These are phyloP conservation scores for Fusarium brachygibbosum DNA, from an alignment of 2,329 filamentous ascomycete species.

Conservation along the genomic window DNA sequence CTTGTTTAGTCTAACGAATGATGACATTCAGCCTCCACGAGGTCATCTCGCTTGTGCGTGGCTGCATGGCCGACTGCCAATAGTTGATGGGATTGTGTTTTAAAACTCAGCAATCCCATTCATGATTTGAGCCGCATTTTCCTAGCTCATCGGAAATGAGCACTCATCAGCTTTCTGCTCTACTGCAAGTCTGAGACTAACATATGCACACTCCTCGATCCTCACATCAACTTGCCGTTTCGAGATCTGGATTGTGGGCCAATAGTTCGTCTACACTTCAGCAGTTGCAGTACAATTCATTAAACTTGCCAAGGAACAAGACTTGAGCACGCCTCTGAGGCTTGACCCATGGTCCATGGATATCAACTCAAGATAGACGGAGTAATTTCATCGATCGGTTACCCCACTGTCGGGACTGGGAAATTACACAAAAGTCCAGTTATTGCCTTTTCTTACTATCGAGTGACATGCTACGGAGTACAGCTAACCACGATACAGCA, in stretches of 20 bases:
- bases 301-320: constrained; percentile 1
- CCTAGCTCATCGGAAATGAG: constrained; percentile 18
- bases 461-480: not conserved
- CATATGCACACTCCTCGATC: constrained; percentile 28
- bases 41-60: constrained; percentile 41
- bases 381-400: not conserved
- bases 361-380: constrained; percentile 4
- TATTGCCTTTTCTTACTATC: not conserved
- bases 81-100: constrained; percentile 29
- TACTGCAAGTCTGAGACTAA: constrained; percentile 18
- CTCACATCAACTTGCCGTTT: not conserved
- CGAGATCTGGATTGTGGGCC: not conserved
- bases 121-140: constrained; percentile 23
- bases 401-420: constrained; percentile 8
- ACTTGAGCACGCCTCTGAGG: not conserved
- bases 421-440: constrained; percentile 4
- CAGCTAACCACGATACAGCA: not conserved
- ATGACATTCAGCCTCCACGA: constrained; percentile 22
- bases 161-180: constrained; percentile 1
- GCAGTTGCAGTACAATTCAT: not conserved
- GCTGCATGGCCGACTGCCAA: constrained; percentile 23
- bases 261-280: constrained; percentile 2
- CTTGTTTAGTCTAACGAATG: constrained; percentile 8
- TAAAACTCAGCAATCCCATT: constrained; percentile 2
- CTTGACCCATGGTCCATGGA: not conserved